Base-by-base conservation (phyloP, 1,284 basidiomycete genomes). In the Trichosporon sp. region DNA sequence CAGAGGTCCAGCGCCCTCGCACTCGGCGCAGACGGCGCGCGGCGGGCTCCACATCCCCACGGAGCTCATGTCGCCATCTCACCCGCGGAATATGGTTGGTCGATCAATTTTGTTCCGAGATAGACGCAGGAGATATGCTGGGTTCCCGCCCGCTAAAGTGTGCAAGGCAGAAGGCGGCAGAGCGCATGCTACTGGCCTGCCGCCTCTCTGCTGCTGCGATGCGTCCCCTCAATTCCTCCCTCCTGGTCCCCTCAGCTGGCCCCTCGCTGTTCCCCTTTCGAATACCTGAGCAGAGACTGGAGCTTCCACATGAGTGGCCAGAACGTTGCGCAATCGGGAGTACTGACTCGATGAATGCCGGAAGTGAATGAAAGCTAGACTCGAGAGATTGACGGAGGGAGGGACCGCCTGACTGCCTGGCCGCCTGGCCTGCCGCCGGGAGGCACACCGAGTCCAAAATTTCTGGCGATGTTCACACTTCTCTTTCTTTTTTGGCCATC, bases 401-500 rank as follows among this genome's bases (percentile, higher is more conserved):
- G 26, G 26, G 26, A 26, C 26, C 26, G 26, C 26, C 26, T 26
- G 26, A 26, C 26, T 26, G 26, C 26, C 38, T n/a, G 43, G n/a
- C 4, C 4, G 43, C 43, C 14, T 7, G 51, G 51, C 1, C 3
- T 21, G 19, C 51, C 14, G 51, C 5, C 7, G n/a, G 51, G 19
- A 19, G 19, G 51, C 19, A 16, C n/a, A 19, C 38, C 11, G 38
- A 16, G 21, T 26, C 51, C 51, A 54, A 54, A 54, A 54, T 54
- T 54, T 54, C 51, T 11, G 51, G 19, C 51, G 7, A 54, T 26
- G 19, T 26, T 19, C 19, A 26, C 51, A 8, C 21, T 19, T 54
- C 21, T 54, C 21, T 54, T 54, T 26, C 51, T 54, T 46, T 46
- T 46, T 66, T n/a, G 65, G 43, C 65, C 21, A 43, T n/a, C 21